Percentiles rank a stretch among this genome's conserved stretches.
Evolutionary conservation across 176 grass and related monocot species (phyloP).

Genomic region (Cocos nucifera): DNA sequence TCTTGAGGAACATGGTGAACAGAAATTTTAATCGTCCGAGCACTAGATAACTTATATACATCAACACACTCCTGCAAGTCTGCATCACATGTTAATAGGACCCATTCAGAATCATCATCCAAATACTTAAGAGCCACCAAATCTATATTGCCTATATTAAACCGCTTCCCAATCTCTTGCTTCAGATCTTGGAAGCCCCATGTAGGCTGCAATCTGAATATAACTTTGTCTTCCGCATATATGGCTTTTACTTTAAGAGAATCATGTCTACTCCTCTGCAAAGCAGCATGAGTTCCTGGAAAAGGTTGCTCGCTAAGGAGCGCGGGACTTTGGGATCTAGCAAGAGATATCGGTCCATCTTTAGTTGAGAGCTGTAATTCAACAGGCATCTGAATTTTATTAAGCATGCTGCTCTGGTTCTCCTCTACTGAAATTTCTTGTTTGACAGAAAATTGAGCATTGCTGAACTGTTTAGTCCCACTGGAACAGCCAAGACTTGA

Average conservation of each 20-base stretch:
- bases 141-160: constrained; percentile 23
- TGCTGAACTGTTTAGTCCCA: constrained; percentile 28
- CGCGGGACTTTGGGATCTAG: constrained; percentile 28
- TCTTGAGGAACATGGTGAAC: constrained; percentile 28
- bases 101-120: constrained; percentile 97
- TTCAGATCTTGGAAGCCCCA: constrained; percentile 74
- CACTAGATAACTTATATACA: constrained; percentile 57
- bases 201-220: constrained; percentile 69
- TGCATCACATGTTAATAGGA: constrained; percentile 85
- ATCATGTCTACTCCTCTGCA: constrained; percentile 27
- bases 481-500: constrained; percentile 63
- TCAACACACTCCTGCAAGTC: constrained; percentile 88
- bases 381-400: constrained; percentile 12
- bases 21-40: constrained; percentile 64
- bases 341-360: constrained; percentile 25
- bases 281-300: constrained; percentile 17
- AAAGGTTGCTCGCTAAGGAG: constrained; percentile 32
- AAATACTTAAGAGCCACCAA: constrained; percentile 70
- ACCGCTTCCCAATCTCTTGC: constrained; percentile 65
- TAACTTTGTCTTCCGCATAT: constrained; percentile 79
- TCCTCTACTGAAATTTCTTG: constrained; percentile 46
- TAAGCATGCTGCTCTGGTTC: constrained; percentile 34
- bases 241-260: constrained; percentile 82
- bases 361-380: constrained; percentile 27
- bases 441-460: constrained; percentile 32